Percentiles rank a stretch among this genome's conserved stretches.
Conservation (phyloP, 2,329 filamentous ascomycete species). For the Cercospora citrullina region DNA sequence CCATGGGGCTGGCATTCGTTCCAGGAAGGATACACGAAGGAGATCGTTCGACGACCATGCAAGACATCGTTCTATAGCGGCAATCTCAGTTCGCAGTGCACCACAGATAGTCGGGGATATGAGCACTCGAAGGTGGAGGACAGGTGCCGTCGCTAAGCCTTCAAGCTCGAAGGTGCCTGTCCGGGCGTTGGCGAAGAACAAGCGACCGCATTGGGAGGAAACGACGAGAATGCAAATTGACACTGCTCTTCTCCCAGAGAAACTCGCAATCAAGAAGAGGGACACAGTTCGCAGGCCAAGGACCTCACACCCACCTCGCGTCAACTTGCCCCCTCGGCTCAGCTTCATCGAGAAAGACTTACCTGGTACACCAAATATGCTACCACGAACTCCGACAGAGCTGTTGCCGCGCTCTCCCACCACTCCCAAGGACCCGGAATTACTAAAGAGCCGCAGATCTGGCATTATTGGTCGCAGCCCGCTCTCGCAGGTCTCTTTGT, state of each 20-base stretch:
- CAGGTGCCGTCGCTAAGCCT: slow-evolving; percentile 17
- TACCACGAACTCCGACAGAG: slow-evolving; percentile 28
- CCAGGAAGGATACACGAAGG: neutral
- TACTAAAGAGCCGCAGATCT: slow-evolving; percentile 21
- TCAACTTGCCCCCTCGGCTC: slow-evolving; percentile 30
- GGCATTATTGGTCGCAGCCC: slow-evolving; percentile 25
- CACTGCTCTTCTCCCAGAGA: slow-evolving; percentile 31
- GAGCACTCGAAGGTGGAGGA: slow-evolving; percentile 1
- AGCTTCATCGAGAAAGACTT: slow-evolving; percentile 29
- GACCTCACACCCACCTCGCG: slow-evolving; percentile 19
- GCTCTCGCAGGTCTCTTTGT: slow-evolving; percentile 29
- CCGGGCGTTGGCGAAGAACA: neutral
- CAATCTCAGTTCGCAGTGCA: neutral
- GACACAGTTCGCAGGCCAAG: slow-evolving; percentile 11
- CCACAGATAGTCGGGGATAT: slow-evolving; percentile 8
- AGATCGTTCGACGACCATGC: neutral
- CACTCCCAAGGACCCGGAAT: neutral
- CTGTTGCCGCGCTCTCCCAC: slow-evolving; percentile 12
- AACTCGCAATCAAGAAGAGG: slow-evolving; percentile 16
- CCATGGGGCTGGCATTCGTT: neutral
- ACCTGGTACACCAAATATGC: slow-evolving; percentile 30
- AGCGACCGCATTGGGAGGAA: slow-evolving; percentile 29
- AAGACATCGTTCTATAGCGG: neutral
- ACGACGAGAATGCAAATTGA: slow-evolving; percentile 38
- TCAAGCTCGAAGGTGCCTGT: neutral